phyloP scores from a whole-genome alignment of 2,329 filamentous ascomycete genomes.

The Cladosporium sp. region DNA sequence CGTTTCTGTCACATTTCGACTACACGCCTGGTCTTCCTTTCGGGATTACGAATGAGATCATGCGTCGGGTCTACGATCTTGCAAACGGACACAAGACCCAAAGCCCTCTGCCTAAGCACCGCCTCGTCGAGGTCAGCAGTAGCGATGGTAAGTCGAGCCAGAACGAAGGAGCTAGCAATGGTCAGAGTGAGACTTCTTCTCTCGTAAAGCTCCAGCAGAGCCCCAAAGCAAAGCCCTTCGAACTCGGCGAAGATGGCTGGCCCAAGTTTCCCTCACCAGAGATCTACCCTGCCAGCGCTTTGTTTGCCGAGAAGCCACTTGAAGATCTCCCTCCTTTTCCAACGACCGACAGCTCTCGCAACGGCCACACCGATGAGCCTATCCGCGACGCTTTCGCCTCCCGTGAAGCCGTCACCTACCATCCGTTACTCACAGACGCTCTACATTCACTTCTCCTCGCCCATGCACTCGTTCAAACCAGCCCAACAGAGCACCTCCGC shows the following conservation, averaged over 20 bases:
- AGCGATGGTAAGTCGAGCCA: constrained; percentile 19
- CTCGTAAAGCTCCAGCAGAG: constrained; percentile 40
- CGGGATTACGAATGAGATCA: constrained; percentile 55
- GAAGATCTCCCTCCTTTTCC: constrained; percentile 66
- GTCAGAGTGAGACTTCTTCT: constrained; percentile 31
- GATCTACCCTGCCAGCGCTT: constrained; percentile 55
- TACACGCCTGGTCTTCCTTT: constrained; percentile 69
- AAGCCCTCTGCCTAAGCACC: constrained; percentile 26
- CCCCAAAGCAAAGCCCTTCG: constrained; percentile 26
- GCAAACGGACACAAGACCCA: constrained; percentile 41
- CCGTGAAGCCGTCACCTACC: constrained; percentile 70
- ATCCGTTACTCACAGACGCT: constrained; percentile 74
- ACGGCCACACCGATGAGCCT: constrained; percentile 19
- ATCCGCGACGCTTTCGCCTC: constrained; percentile 32
- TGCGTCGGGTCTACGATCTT: constrained; percentile 55
- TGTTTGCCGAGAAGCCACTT: constrained; percentile 68
- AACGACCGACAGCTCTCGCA: constrained; percentile 31
- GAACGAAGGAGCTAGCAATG: constrained; percentile 14
- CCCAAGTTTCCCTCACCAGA: constrained; percentile 47
- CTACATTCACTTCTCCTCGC: constrained; percentile 74
- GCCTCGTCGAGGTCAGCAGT: constrained; percentile 26
- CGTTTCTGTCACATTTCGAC: constrained; percentile 69
- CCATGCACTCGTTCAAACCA: constrained; percentile 76
- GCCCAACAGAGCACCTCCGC: constrained; percentile 69
- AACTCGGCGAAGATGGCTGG: constrained; percentile 36